Conservation (phyloP, 2,329 filamentous ascomycete species). For the Aspergillus sp. region DNA sequence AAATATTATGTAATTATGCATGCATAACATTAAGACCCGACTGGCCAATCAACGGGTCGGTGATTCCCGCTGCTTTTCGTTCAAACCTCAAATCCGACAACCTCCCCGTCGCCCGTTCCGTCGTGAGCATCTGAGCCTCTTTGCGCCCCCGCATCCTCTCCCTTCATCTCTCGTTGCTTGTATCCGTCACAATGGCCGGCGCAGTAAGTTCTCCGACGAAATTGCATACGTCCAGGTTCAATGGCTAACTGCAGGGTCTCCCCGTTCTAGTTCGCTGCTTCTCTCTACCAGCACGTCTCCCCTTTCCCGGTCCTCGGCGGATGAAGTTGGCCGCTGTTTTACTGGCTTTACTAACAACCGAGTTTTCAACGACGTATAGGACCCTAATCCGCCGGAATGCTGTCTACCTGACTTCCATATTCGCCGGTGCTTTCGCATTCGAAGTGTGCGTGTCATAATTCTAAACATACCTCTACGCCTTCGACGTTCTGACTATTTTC, state of each 20-base stretch:
- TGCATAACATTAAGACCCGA: slow-evolving; percentile 12
- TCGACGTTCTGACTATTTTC: slow-evolving; percentile 19
- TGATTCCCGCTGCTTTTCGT: slow-evolving; percentile 39
- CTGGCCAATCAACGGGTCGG: slow-evolving; percentile 39
- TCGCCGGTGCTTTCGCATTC: slow-evolving; percentile 82
- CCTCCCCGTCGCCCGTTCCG: slow-evolving; percentile 21
- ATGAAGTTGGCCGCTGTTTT: slow-evolving; percentile 9
- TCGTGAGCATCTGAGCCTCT: slow-evolving; percentile 19
- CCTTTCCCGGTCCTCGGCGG: slow-evolving; percentile 11
- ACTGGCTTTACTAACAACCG: slow-evolving; percentile 18
- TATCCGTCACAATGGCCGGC: slow-evolving; percentile 56
- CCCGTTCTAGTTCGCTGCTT: slow-evolving; percentile 47
- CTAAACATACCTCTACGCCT: neutral
- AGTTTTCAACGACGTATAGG: slow-evolving; percentile 50
- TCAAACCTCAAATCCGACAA: slow-evolving; percentile 24
- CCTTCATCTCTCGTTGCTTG: slow-evolving; percentile 18
- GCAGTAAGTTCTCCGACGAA: slow-evolving; percentile 44
- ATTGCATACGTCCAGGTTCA: slow-evolving; percentile 33
- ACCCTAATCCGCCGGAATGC: slow-evolving; percentile 82
- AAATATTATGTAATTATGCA: slow-evolving; percentile 26
- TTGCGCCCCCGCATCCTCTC: slow-evolving; percentile 23
- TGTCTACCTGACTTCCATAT: slow-evolving; percentile 83
- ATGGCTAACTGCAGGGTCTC: slow-evolving; percentile 29
- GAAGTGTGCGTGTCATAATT: slow-evolving; percentile 71
- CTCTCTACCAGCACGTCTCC: slow-evolving; percentile 61